Percentiles rank a stretch among this genome's conserved stretches.
Conservation (phyloP, 139 green algal species). For the Dunaliella primolecta region DNA sequence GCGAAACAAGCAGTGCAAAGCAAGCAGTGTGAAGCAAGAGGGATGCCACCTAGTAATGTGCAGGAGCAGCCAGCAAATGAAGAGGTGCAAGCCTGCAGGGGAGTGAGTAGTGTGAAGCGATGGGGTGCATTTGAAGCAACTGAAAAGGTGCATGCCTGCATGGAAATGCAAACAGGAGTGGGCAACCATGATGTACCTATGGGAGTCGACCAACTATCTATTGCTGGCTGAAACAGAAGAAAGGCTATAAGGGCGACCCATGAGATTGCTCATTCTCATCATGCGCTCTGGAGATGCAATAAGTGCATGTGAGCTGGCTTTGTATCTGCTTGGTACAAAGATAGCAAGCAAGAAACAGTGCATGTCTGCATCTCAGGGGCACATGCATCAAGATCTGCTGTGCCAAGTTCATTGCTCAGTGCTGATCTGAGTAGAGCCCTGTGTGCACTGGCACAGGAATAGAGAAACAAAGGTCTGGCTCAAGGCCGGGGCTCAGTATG, state of each 20-base stretch:
- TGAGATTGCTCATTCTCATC: neutral
- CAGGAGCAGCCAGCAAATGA: slow-evolving; percentile 4
- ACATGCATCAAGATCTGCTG: no score
- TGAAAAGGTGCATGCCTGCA: neutral
- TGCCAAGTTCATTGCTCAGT: neutral
- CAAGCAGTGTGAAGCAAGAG: neutral
- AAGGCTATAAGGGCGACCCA: neutral
- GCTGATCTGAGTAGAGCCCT: neutral
- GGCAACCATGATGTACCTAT: neutral
- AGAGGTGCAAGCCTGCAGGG: neutral
- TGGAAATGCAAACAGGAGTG: neutral
- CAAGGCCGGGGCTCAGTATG: neutral
- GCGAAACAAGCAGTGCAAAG: neutral
- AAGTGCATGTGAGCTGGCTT: neutral
- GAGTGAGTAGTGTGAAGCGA: neutral
- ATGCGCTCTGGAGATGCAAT: neutral
- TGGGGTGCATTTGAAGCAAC: neutral
- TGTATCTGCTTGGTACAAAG: neutral
- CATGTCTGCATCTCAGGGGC: neutral
- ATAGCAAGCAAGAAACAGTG: neutral
- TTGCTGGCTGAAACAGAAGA: neutral
- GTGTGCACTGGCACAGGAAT: neutral
- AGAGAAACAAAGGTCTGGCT: neutral
- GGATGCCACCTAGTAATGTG: neutral
- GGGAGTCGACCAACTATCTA: neutral